Conservation (phyloP, 495 filamentous ascomycete genomes). For the Neurospora sp. region DNA sequence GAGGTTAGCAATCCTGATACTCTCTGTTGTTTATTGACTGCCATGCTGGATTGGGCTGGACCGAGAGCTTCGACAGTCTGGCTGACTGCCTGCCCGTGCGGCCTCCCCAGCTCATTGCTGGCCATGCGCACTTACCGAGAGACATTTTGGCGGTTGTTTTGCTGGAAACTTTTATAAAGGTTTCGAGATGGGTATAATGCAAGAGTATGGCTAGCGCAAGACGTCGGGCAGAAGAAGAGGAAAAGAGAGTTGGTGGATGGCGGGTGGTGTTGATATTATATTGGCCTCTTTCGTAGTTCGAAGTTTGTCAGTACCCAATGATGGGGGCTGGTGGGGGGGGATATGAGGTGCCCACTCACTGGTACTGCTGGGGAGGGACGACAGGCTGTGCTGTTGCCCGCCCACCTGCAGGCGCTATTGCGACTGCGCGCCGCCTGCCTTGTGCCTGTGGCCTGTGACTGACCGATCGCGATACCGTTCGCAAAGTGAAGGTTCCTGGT, state of each 20-base stretch:
- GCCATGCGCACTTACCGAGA: neutral
- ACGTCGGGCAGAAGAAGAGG: neutral
- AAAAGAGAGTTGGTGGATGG: neutral
- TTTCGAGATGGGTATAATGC: neutral
- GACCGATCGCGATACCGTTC: neutral
- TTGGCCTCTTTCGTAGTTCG: neutral
- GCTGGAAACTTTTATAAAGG: neutral
- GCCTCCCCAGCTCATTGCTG: neutral
- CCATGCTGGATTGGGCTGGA: neutral
- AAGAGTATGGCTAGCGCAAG: neutral
- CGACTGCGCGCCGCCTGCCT: neutral
- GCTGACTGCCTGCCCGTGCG: neutral
- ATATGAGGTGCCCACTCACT: neutral
- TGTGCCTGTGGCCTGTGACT: neutral
- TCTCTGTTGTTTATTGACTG: neutral
- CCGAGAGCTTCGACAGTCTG: neutral
- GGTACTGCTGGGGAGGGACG: neutral
- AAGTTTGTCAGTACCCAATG: conserved; percentile 19
- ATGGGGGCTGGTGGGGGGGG: neutral
- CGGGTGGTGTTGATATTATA: conserved; percentile 1
- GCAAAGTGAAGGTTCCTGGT: conserved; percentile 6
- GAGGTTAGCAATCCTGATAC: neutral
- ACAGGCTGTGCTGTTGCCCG: neutral
- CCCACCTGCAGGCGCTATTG: neutral
- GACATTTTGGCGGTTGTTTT: conserved; percentile 5